phyloP scores from a whole-genome alignment of 2,329 filamentous ascomycete genomes.

The Calonectria crousiana region DNA sequence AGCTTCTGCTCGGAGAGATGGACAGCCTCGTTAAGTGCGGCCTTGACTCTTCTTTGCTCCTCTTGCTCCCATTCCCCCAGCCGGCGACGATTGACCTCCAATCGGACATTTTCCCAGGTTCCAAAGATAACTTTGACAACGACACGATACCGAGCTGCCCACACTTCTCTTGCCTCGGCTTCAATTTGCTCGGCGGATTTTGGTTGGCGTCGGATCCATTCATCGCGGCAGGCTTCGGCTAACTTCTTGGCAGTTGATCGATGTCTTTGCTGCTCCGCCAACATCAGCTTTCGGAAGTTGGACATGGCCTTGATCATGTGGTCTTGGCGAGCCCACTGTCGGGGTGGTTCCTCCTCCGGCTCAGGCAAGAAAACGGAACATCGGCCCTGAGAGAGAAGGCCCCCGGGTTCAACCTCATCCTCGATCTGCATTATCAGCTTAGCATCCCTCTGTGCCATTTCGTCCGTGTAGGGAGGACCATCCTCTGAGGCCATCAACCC shows the following conservation, averaged over 20 bases:
- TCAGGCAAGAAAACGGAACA: conserved; percentile 83
- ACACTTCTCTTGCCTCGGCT: conserved; percentile 78
- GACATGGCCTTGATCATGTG: conserved; percentile 84
- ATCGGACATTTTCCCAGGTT: conserved; percentile 74
- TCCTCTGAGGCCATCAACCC: conserved; percentile 69
- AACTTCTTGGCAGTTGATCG: conserved; percentile 81
- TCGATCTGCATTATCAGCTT: conserved; percentile 76
- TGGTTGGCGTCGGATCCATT: conserved; percentile 79
- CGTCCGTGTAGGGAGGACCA: conserved; percentile 68
- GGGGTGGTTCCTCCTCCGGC: conserved; percentile 76
- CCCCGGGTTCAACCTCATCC: conserved; percentile 79
- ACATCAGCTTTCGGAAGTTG: conserved; percentile 84
- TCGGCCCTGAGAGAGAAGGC: conserved; percentile 76
- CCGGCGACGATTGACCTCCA: conserved; percentile 71
- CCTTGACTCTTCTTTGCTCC: conserved; percentile 73
- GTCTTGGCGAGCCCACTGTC: conserved; percentile 89
- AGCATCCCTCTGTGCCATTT: conserved; percentile 77
- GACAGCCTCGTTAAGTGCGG: conserved; percentile 79
- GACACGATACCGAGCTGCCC: conserved; percentile 76
- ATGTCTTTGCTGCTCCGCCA: conserved; percentile 83
- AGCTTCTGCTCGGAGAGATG: conserved; percentile 78
- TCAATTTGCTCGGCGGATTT: conserved; percentile 86
- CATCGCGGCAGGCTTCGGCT: conserved; percentile 82
- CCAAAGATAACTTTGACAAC: conserved; percentile 70
- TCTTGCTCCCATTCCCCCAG: conserved; percentile 74